Conservation (phyloP, 1,284 basidiomycete genomes). For the Irpex sp. region DNA sequence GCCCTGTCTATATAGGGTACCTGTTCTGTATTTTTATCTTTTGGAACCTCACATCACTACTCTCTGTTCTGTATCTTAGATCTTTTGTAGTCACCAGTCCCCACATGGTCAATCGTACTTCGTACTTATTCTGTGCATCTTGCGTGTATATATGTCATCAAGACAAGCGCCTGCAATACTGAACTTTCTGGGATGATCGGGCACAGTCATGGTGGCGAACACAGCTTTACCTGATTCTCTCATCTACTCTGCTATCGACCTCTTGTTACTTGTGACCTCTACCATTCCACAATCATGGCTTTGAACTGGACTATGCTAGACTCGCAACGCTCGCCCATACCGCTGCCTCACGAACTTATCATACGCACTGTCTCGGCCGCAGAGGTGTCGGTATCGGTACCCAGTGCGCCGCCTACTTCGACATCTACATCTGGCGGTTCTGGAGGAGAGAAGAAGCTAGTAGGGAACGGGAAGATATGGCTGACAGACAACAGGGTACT, state of each 20-base stretch:
- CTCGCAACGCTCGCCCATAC: slow-evolving; percentile 53
- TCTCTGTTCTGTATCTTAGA: no score
- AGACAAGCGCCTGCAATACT: not conserved
- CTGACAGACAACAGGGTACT: slow-evolving; percentile 73
- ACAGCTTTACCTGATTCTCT: not conserved
- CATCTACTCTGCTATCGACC: not conserved
- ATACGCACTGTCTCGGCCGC: slow-evolving; percentile 54
- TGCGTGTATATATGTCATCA: no score
- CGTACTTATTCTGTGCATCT: no score
- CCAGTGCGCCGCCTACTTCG: slow-evolving; percentile 43
- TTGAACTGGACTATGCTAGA: slow-evolving; percentile 75
- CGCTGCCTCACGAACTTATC: slow-evolving; percentile 59
- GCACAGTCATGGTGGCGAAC: not conserved
- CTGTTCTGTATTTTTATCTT: no score
- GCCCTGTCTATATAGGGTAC: no score
- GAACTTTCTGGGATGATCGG: not conserved
- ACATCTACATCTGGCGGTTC: slow-evolving; percentile 44
- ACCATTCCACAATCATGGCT: slow-evolving; percentile 45
- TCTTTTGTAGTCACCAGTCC: no score
- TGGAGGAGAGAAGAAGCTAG: slow-evolving; percentile 53
- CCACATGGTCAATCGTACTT: no score
- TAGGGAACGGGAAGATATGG: slow-evolving; percentile 52
- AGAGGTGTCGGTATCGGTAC: slow-evolving; percentile 55
- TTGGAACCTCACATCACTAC: no score
- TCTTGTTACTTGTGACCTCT: not conserved